These are phyloP conservation scores for Amaranthus palmeri DNA, from an alignment of 148 eudicot species.

Conservation along the genomic window DNA sequence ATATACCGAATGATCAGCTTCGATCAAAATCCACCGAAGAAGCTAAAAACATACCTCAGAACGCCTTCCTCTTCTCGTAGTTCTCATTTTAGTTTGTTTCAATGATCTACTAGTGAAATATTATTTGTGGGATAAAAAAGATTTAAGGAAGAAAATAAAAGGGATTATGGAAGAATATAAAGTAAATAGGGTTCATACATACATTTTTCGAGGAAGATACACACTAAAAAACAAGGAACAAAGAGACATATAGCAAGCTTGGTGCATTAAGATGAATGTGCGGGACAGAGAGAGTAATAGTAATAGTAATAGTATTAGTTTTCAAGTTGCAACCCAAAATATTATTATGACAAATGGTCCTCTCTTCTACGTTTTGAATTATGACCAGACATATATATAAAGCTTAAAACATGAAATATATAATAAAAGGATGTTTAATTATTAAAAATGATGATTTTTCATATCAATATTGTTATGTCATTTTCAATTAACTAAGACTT, in stretches of 20 bases:
- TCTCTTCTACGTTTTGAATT: conserved; percentile 3
- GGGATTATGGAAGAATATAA: background rate
- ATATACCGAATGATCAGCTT: too few species aligned
- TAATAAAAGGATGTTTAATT: background rate
- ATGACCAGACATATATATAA: conserved; percentile 9
- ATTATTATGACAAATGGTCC: conserved; percentile 15
- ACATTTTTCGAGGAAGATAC: conserved; percentile 32
- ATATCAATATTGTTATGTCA: conserved; percentile 18
- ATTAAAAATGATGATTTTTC: background rate
- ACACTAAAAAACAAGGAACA: conserved; percentile 6
- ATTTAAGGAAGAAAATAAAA: too few species aligned
- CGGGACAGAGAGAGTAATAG: conserved; percentile 20
- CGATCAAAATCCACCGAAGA: background rate
- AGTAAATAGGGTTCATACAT: background rate
- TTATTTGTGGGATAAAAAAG: too few species aligned
- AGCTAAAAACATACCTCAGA: conserved; percentile 50
- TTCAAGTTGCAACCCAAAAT: conserved; percentile 37
- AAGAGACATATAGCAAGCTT: conserved; percentile 15
- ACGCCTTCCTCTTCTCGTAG: conserved; percentile 43
- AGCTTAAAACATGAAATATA: background rate
- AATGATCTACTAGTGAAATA: too few species aligned
- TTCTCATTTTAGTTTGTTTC: conserved; percentile 35
- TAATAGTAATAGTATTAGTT: too few species aligned
- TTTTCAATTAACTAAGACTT: conserved; percentile 28
- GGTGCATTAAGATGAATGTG: conserved; percentile 17